phyloP scores from a whole-genome alignment of 2,329 filamentous ascomycete genomes.

The Cryphonectria nitschkei region DNA sequence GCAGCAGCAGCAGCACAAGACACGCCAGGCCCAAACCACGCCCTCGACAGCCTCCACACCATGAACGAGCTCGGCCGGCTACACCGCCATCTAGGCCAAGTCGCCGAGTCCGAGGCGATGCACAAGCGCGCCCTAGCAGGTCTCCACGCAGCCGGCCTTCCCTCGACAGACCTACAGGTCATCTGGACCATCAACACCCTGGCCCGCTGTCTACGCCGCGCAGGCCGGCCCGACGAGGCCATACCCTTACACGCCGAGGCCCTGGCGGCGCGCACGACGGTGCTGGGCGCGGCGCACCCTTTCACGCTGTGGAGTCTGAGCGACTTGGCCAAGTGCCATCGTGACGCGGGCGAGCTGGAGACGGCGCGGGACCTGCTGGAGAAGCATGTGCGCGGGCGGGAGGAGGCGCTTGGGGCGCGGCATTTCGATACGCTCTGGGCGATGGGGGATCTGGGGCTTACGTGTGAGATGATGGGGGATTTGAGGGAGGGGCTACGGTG shows the following conservation, averaged over 20 bases:
- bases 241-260: neutral
- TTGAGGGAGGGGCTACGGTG: neutral
- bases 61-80: slow-evolving; percentile 5
- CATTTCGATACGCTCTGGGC: slow-evolving; percentile 5
- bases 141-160: neutral
- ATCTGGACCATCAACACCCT: slow-evolving; percentile 4
- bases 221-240: neutral
- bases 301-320: neutral
- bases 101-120: neutral
- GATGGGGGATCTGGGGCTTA: neutral
- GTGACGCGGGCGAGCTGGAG: neutral
- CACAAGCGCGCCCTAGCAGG: neutral
- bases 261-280: neutral
- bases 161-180: neutral
- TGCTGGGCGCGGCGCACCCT: neutral
- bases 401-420: neutral
- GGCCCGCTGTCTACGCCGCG: neutral
- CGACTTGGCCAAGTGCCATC: slow-evolving; percentile 1
- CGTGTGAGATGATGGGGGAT: neutral
- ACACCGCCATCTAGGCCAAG: neutral
- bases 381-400: neutral
- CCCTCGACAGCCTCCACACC: neutral
- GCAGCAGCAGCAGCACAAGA: neutral
- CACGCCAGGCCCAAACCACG: neutral
- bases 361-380: neutral